Evolutionary conservation across 495 filamentous ascomycete species (phyloP).

Genomic region (Aspergillus olivimuriae): DNA sequence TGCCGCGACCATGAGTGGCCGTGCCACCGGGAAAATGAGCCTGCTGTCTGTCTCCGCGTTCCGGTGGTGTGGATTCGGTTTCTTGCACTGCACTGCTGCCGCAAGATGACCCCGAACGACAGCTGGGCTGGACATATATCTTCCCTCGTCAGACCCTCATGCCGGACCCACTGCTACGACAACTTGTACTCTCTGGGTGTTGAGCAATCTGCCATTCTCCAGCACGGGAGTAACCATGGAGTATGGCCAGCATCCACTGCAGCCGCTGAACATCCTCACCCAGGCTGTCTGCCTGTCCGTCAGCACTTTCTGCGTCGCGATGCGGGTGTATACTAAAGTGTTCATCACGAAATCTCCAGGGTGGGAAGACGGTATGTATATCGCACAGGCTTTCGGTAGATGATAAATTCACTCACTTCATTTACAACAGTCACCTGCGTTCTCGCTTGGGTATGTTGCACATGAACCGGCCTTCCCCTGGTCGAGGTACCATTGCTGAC

Average conservation of each 20-base stretch:
- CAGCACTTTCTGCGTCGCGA: constrained; percentile 18
- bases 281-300: constrained; percentile 18
- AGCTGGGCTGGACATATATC: background rate
- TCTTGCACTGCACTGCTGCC: background rate
- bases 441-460: constrained; percentile 17
- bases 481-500: background rate
- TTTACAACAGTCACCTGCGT: constrained; percentile 16
- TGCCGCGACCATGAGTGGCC: too few species aligned
- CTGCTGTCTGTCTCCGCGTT: too few species aligned
- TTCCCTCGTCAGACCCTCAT: too few species aligned
- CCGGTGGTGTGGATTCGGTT: background rate
- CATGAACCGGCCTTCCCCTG: background rate
- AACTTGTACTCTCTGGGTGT: too few species aligned
- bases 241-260: constrained; percentile 8
- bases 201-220: background rate
- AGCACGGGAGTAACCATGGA: too few species aligned
- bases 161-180: too few species aligned
- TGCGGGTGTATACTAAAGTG: constrained; percentile 22
- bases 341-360: constrained; percentile 15
- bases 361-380: constrained; percentile 28
- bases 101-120: background rate
- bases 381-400: background rate
- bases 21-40: too few species aligned
- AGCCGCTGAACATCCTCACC: constrained; percentile 15
- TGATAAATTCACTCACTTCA: too few species aligned